Percentiles rank a stretch among this genome's conserved stretches.
Conservation (phyloP, 768 basidiomycete species). For the Phaffia tasmanica region DNA sequence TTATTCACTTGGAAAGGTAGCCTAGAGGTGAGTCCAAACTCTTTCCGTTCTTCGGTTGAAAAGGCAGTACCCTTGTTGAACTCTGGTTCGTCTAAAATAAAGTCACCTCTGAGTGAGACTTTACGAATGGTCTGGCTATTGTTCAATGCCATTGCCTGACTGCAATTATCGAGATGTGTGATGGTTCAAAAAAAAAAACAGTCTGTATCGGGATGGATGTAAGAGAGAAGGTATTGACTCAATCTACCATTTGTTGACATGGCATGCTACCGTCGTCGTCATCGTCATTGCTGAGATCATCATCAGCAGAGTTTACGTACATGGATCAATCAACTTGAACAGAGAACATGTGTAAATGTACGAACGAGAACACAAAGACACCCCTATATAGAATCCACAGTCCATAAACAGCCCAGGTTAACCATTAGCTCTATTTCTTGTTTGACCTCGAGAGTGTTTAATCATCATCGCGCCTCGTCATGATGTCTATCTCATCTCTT, state of each 20-base stretch:
- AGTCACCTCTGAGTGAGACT: neutral
- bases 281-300: too few species aligned
- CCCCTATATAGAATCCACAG: too few species aligned
- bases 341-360: too few species aligned
- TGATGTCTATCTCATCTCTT: too few species aligned
- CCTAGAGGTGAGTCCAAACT: constrained; percentile 10
- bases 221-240: neutral
- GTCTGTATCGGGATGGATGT: neutral
- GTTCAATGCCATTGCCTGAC: neutral
- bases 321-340: too few species aligned
- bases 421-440: too few species aligned
- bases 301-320: too few species aligned
- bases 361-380: too few species aligned
- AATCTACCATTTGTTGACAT: neutral
- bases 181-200: neutral
- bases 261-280: too few species aligned
- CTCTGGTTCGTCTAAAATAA: neutral
- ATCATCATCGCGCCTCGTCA: too few species aligned
- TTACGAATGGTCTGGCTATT: neutral
- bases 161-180: neutral
- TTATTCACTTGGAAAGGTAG: constrained; percentile 3
- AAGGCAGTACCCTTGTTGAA: constrained; percentile 21
- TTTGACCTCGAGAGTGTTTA: too few species aligned
- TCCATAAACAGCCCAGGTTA: too few species aligned
- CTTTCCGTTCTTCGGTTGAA: constrained; percentile 7